Evolutionary conservation across 192 early-diverging fungal genomes (phyloP).

Genomic region (Coemansia sp.): DNA sequence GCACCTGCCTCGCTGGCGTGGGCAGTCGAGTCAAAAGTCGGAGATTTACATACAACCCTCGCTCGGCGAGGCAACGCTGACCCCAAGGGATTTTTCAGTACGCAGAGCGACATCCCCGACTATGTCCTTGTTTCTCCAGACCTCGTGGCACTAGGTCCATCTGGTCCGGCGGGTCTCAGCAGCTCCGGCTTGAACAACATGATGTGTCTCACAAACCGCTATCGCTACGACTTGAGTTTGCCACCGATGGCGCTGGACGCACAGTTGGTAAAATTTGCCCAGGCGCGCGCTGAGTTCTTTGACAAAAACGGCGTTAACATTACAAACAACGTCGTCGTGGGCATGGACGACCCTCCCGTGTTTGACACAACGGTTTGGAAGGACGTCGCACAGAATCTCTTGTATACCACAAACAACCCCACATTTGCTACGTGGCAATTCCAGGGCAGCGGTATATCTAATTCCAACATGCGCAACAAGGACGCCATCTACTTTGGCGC

Average conservation of each 20-base stretch:
- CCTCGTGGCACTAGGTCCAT: conserved; percentile 39
- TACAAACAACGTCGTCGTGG: conserved; percentile 13
- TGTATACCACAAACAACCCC: conserved; percentile 29
- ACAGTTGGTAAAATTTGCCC: conserved; percentile 36
- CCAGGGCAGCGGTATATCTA: conserved; percentile 4
- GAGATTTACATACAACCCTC: not conserved
- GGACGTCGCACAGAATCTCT: conserved; percentile 34
- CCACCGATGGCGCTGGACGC: conserved; percentile 37
- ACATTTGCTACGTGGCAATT: conserved; percentile 48
- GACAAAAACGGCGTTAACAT: not conserved
- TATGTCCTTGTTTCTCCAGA: conserved; percentile 48
- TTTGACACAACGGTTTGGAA: conserved; percentile 36
- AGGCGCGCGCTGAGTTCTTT: conserved; percentile 36
- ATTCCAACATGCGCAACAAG: conserved; percentile 13
- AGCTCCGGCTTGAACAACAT: conserved; percentile 37
- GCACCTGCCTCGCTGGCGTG: not conserved
- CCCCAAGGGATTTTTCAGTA: conserved; percentile 8
- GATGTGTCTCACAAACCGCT: conserved; percentile 38
- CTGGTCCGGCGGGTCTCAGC: conserved; percentile 22
- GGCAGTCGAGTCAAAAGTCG: conserved; percentile 3
- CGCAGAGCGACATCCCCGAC: conserved; percentile 27
- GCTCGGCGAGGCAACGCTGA: not conserved
- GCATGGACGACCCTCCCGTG: conserved; percentile 1
- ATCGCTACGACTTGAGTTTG: conserved; percentile 26
- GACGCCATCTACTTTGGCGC: conserved; percentile 30